phyloP scores from a whole-genome alignment of 2,329 filamentous ascomycete genomes.

The Sclerotinia sclerotiorum region DNA sequence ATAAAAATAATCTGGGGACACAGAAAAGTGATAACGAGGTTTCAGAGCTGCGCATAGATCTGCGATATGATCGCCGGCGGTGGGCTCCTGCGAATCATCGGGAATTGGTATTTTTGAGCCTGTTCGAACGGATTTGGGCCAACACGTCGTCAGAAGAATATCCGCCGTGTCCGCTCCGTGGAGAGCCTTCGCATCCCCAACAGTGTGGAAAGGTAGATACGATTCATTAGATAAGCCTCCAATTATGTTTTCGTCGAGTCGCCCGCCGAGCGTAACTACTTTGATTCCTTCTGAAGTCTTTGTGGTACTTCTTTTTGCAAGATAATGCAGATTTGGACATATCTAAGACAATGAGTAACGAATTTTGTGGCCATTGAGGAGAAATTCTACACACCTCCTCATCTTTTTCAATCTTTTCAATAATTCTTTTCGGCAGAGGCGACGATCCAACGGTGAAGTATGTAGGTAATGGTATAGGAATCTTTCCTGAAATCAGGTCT shows the following conservation, averaged over 20 bases:
- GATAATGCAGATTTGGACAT: constrained; percentile 78
- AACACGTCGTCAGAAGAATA: constrained; percentile 82
- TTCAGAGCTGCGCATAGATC: constrained; percentile 77
- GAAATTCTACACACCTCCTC: constrained; percentile 50
- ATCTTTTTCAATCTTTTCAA: constrained; percentile 71
- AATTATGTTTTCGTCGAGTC: constrained; percentile 60
- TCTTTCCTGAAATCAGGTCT: constrained; percentile 68
- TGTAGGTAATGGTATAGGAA: constrained; percentile 74
- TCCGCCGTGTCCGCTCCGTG: constrained; percentile 77
- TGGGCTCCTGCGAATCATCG: constrained; percentile 51
- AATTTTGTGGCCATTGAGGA: constrained; percentile 14
- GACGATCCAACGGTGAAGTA: constrained; percentile 84
- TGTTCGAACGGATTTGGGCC: constrained; percentile 72
- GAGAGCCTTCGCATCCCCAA: constrained; percentile 72
- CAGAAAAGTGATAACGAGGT: constrained; percentile 87
- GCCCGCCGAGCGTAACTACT: constrained; percentile 83
- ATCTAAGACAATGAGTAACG: constrained; percentile 47
- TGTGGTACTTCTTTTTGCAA: constrained; percentile 50
- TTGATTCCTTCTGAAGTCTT: constrained; percentile 88
- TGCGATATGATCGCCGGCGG: constrained; percentile 66
- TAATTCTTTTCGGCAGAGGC: constrained; percentile 68
- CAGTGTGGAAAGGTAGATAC: constrained; percentile 74
- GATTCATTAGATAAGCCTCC: constrained; percentile 67
- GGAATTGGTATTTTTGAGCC: constrained; percentile 65
- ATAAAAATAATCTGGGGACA: constrained; percentile 64